phyloP scores from a whole-genome alignment of 2,329 filamentous ascomycete genomes.

The Geosmithia putterillii region DNA sequence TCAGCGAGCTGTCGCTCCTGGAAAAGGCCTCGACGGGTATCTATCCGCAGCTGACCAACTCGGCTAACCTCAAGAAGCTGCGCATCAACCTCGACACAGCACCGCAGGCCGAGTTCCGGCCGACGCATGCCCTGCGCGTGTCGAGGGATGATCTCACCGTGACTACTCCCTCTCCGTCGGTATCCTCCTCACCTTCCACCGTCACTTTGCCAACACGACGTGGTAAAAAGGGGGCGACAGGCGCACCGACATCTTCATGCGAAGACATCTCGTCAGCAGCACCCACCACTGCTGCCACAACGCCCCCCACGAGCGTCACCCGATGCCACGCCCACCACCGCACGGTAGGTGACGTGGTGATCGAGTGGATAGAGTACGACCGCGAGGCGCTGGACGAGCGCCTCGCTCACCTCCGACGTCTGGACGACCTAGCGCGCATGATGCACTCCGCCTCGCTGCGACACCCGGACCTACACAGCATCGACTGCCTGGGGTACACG shows the following conservation, averaged over 20 bases:
- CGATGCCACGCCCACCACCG: slow-evolving; percentile 21
- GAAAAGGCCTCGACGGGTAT: slow-evolving; percentile 25
- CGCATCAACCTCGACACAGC: slow-evolving; percentile 31
- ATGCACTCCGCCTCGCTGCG: slow-evolving; percentile 29
- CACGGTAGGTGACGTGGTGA: slow-evolving; percentile 19
- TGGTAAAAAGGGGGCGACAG: neutral
- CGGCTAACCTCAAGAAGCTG: slow-evolving; percentile 30
- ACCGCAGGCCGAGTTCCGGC: slow-evolving; percentile 25
- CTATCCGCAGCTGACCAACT: slow-evolving; percentile 28
- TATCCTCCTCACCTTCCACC: neutral
- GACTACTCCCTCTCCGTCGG: slow-evolving; percentile 1
- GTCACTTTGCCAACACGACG: neutral
- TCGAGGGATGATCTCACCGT: slow-evolving; percentile 16
- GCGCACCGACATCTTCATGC: neutral
- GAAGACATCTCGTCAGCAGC: no score
- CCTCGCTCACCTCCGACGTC: slow-evolving; percentile 27
- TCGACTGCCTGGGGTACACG: slow-evolving; percentile 34
- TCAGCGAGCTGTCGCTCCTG: slow-evolving; percentile 26
- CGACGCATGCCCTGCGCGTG: slow-evolving; percentile 28
- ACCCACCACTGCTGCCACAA: slow-evolving; percentile 2
- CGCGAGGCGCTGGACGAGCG: slow-evolving; percentile 26
- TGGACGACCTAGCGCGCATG: slow-evolving; percentile 33
- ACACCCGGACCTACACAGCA: slow-evolving; percentile 32
- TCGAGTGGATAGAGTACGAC: slow-evolving; percentile 34
- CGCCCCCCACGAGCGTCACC: slow-evolving; percentile 5